phyloP scores from a whole-genome alignment of 2,329 filamentous ascomycete genomes.

The Xylariaceae sp. region DNA sequence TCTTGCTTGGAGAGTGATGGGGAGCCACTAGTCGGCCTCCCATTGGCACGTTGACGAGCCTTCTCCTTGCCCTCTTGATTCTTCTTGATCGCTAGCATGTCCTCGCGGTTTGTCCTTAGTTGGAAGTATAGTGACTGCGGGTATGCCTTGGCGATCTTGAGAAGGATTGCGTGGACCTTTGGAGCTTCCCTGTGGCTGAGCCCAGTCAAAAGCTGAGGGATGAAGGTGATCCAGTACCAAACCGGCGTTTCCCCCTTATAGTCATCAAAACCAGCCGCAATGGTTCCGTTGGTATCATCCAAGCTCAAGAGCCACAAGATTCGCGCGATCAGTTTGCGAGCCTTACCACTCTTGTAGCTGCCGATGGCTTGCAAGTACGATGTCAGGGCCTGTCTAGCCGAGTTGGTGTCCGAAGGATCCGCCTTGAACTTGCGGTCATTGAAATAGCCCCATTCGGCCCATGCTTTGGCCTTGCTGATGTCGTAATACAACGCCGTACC shows the following conservation, averaged over 20 bases:
- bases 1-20: conserved; percentile 49
- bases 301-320: conserved; percentile 94
- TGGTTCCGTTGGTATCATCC: conserved; percentile 76
- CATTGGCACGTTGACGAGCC: conserved; percentile 40
- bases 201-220: conserved; percentile 89
- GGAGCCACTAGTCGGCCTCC: conserved; percentile 38
- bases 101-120: conserved; percentile 84
- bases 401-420: conserved; percentile 70
- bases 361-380: conserved; percentile 95
- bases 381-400: conserved; percentile 85
- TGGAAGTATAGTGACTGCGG: conserved; percentile 96
- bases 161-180: conserved; percentile 76
- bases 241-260: conserved; percentile 96
- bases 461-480: conserved; percentile 89
- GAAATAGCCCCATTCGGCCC: conserved; percentile 99
- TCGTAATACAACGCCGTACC: conserved; percentile 95
- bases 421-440: conserved; percentile 95
- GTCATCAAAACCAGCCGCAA: conserved; percentile 82
- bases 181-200: conserved; percentile 86
- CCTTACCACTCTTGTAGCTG: conserved; percentile 95
- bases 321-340: conserved; percentile 82
- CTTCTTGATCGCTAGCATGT: conserved; percentile 89
- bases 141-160: conserved; percentile 92
- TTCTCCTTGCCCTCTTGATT: conserved; percentile 70
- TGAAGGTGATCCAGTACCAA: conserved; percentile 99